A percentile compares a stretch with the other conserved stretches of the same genome.
phyloP scores from a whole-genome alignment of 2,329 filamentous ascomycete species.

The Paracorniculantispora psalliotae region DNA sequence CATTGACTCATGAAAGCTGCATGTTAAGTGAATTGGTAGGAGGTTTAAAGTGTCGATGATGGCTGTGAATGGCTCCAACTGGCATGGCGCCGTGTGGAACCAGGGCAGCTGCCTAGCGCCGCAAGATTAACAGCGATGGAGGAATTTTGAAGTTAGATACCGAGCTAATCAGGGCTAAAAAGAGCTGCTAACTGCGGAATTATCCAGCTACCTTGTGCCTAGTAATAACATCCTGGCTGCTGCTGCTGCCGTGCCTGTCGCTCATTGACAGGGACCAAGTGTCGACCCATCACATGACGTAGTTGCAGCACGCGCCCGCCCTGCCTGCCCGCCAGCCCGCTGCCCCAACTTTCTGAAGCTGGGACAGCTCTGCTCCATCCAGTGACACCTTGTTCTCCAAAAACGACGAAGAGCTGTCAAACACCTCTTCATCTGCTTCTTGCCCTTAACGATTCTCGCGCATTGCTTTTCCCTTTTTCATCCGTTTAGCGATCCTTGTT shows the following conservation, averaged over 20 bases:
- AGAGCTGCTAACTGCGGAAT: neutral
- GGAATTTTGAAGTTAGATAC: no score
- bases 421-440: neutral
- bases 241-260: neutral
- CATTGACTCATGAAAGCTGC: no score
- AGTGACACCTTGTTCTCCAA: constrained; percentile 7
- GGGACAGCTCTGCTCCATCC: constrained; percentile 12
- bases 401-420: neutral
- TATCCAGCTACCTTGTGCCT: neutral
- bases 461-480: neutral
- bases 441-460: neutral
- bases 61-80: no score
- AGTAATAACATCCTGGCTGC: no score
- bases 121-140: no score
- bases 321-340: constrained; percentile 13
- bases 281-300: constrained; percentile 19
- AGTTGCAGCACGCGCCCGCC: constrained; percentile 15
- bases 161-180: no score
- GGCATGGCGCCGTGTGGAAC: constrained; percentile 10
- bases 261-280: neutral
- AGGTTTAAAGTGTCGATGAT: no score
- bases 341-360: neutral
- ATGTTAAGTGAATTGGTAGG: no score
- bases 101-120: neutral
- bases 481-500: neutral